A percentile compares a stretch with the other conserved stretches of the same genome.
Conservation (phyloP, 345 rosid species). For the Turnera subulata region DNA sequence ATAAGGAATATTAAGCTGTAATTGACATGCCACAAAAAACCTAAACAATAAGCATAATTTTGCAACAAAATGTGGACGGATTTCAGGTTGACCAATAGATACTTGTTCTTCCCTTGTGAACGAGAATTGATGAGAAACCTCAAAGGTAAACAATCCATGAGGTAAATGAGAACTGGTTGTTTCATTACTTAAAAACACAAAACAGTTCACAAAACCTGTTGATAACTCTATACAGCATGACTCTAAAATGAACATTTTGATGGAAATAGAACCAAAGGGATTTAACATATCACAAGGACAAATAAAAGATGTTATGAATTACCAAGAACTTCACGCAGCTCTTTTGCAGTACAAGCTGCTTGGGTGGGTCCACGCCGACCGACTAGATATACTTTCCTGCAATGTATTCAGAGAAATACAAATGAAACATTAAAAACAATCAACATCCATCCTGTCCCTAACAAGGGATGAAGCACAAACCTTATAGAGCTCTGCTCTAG, state of each 20-base stretch:
- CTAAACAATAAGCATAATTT: neutral
- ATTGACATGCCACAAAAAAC: neutral
- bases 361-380: constrained; percentile 98
- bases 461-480: constrained; percentile 28
- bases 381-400: constrained; percentile 79
- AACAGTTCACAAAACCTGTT: too few species aligned
- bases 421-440: neutral
- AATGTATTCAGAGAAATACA: constrained; percentile 12
- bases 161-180: too few species aligned
- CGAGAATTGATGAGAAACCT: neutral
- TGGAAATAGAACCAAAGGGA: neutral
- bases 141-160: too few species aligned
- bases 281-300: neutral
- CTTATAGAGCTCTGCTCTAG: constrained; percentile 74
- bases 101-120: neutral
- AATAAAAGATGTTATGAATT: constrained; percentile 6
- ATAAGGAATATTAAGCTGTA: neutral
- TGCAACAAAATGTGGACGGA: neutral
- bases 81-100: neutral
- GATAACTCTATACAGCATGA: too few species aligned
- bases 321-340: constrained; percentile 93
- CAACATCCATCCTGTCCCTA: constrained; percentile 5
- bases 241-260: neutral
- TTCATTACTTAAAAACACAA: too few species aligned
- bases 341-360: constrained; percentile 96